Evolutionary conservation across 1,139 yeast species (phyloP).

Genomic region (Arxiozyma slooffiae): DNA sequence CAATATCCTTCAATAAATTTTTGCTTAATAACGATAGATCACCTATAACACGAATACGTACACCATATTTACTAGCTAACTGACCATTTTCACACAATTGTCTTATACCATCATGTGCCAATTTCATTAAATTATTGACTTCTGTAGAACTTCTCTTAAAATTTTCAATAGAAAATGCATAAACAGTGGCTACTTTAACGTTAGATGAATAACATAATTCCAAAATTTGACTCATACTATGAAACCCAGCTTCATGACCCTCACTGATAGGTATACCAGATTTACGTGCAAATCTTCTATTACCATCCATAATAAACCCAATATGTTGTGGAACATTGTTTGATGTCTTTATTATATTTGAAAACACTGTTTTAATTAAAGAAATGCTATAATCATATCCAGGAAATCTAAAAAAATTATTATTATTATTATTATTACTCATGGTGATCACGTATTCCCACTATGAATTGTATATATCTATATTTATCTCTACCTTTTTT

Average conservation of each 20-base stretch:
- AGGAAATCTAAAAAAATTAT: background rate
- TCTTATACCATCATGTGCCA: conserved; percentile 64
- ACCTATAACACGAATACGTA: conserved; percentile 64
- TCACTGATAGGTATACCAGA: conserved; percentile 70
- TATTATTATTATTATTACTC: background rate
- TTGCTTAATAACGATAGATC: conserved; percentile 55
- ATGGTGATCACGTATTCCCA: background rate
- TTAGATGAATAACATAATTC: conserved; percentile 83
- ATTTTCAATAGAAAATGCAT: conserved; percentile 91
- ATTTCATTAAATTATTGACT: conserved; percentile 78
- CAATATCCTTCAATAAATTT: conserved; percentile 57
- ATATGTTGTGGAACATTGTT: conserved; percentile 86
- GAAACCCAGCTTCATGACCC: conserved; percentile 90
- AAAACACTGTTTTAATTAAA: conserved; percentile 45
- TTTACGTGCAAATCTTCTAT: conserved; percentile 72
- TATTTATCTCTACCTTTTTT: too few species aligned
- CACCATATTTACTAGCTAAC: conserved; percentile 72
- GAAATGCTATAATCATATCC: background rate
- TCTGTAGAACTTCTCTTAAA: conserved; percentile 76
- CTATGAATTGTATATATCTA: too few species aligned
- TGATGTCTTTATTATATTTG: conserved; percentile 48
- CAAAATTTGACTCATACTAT: conserved; percentile 65
- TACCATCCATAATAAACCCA: conserved; percentile 96
- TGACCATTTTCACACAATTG: conserved; percentile 73
- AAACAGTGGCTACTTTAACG: conserved; percentile 75